A percentile compares a stretch with the other conserved stretches of the same genome.
phyloP scores from a whole-genome alignment of 306 rosid genomes.

The Prunus mume region DNA sequence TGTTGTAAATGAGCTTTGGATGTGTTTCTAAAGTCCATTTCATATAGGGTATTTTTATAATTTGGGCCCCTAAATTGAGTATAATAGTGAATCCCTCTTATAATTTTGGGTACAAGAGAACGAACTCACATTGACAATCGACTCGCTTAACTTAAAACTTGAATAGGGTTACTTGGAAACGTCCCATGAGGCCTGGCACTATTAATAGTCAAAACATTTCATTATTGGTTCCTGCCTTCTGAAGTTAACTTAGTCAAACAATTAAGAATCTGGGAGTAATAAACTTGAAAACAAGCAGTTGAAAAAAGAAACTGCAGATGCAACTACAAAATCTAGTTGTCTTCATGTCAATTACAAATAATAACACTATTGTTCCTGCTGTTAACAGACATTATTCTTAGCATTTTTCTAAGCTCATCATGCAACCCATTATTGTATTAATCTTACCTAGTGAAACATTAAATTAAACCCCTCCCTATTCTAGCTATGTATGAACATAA shows the following conservation, averaged over 20 bases:
- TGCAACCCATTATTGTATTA: too few relatives aligned
- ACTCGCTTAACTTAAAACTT: too few relatives aligned
- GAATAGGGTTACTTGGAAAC: too few relatives aligned
- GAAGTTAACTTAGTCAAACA: background rate
- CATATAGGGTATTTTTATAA: too few relatives aligned
- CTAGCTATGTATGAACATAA: background rate
- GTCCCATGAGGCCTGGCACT: background rate
- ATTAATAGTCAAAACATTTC: background rate
- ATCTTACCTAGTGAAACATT: background rate
- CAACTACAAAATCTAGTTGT: background rate
- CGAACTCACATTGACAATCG: too few relatives aligned
- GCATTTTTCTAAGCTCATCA: background rate
- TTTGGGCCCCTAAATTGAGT: too few relatives aligned
- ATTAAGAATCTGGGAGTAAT: background rate
- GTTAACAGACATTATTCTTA: background rate
- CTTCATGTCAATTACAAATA: background rate
- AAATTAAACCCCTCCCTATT: too few relatives aligned
- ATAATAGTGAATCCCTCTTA: too few relatives aligned
- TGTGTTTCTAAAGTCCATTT: too few relatives aligned
- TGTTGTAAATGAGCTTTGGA: fast-evolving
- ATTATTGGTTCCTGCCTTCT: too few relatives aligned
- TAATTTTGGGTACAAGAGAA: too few relatives aligned
- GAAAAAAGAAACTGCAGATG: background rate
- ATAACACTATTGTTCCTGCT: background rate
- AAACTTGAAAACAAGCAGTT: background rate